Base-by-base conservation (phyloP, 2,329 filamentous ascomycete species). In the Phyllosticta citrichinensis region DNA sequence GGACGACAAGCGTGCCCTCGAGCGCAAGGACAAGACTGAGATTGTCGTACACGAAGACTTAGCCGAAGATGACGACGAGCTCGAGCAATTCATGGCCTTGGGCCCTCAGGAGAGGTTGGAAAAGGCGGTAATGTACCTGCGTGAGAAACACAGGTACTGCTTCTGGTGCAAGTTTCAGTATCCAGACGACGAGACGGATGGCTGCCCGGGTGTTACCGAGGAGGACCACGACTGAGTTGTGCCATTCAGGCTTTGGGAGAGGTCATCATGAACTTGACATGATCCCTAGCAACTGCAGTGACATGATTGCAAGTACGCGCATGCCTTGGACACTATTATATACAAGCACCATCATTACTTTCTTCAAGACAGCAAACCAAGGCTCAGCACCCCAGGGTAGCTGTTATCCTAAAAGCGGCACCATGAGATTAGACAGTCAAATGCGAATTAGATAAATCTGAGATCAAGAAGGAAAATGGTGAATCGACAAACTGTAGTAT, bases 91-190 rank as follows among this genome's bases (percentile, higher is more conserved):
- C 68, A 85, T 91, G 68, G 82, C 81, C 1, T 76, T 93, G 53
- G 82, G 85, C 22, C 78, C 84, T 1, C 76, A 77, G 1, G 87
- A 95, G 67, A 83, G 84, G 65, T 75, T 97, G 64, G 75, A 78
- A 9, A 83, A 79, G 66, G 73, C 95, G 14, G 81, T 96, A 10
- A 72, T 76, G 19, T 86, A 89, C 73, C 73, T 99, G 59, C 82
- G 94, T 47, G 78, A 84, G 56, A 82, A 82, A 69, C 84, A 91
- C 69, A 75, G 80, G 53, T 99, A 99, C 71, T 99, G 94, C 76
- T 96, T 97, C 71, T 99, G 92, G 89, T 99, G 94, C 75, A 97
- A 97, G 73, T 88, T 82, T 73, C 79, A 79, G 58, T 99, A 97
- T 71, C 82, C 85, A 0, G 85, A 91, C 68, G 77, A 77, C 40